Conservation (phyloP, 1,284 basidiomycete species). For the Bjerkandera adusta region DNA sequence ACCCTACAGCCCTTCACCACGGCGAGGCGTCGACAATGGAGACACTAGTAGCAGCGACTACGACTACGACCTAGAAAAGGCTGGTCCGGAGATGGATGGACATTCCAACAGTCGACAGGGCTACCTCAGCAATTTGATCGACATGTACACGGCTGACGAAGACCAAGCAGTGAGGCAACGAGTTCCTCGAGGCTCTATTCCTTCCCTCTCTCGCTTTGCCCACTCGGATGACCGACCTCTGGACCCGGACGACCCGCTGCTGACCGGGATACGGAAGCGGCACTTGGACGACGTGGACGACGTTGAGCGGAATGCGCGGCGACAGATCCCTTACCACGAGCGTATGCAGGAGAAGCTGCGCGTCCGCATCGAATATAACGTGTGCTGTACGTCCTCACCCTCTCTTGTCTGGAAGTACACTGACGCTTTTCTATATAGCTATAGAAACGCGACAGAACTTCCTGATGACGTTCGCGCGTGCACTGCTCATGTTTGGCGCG, state of each 20-base stretch:
- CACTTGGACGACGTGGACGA: constrained; percentile 57
- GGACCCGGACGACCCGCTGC: constrained; percentile 30
- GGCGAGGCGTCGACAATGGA: not conserved
- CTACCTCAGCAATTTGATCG: constrained; percentile 47
- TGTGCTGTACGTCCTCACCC: constrained; percentile 48
- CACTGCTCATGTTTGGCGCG: constrained; percentile 69
- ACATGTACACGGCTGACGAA: constrained; percentile 43
- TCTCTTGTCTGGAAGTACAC: not conserved
- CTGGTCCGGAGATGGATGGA: constrained; percentile 15
- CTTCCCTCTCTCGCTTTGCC: constrained; percentile 17
- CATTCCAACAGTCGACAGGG: constrained; percentile 27
- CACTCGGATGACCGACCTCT: constrained; percentile 18
- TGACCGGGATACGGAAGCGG: constrained; percentile 28
- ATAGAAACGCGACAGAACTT: constrained; percentile 59
- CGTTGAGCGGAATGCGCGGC: constrained; percentile 52
- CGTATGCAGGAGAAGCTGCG: constrained; percentile 61
- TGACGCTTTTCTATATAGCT: constrained; percentile 35
- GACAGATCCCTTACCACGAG: constrained; percentile 61
- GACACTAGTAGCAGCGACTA: constrained; percentile 1
- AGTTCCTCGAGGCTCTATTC: constrained; percentile 9
- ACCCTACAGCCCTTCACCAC: not conserved
- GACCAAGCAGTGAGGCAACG: constrained; percentile 19
- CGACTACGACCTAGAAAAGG: constrained; percentile 22
- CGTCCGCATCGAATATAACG: constrained; percentile 67
- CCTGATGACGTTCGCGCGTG: constrained; percentile 59